phyloP scores from a whole-genome alignment of 2,329 filamentous ascomycete genomes.

The Exophiala sideris region DNA sequence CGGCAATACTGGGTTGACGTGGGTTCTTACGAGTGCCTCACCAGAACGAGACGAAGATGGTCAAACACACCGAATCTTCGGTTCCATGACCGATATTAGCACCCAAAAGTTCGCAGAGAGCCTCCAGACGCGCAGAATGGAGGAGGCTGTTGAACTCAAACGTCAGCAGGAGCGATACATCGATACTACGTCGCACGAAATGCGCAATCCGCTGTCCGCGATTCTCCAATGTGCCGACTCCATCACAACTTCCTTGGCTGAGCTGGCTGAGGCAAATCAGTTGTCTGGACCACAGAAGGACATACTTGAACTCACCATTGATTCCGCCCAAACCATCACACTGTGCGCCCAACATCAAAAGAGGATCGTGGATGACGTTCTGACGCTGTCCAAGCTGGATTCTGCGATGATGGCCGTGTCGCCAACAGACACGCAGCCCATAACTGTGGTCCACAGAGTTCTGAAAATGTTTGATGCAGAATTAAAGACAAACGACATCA shows the following conservation, averaged over 20 bases:
- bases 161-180: slow-evolving; percentile 77
- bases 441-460: slow-evolving; percentile 63
- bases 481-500: slow-evolving; percentile 65
- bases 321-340: slow-evolving; percentile 73
- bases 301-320: slow-evolving; percentile 56
- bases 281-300: slow-evolving; percentile 20
- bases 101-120: slow-evolving; percentile 82
- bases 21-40: slow-evolving; percentile 54
- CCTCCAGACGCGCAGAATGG: slow-evolving; percentile 70
- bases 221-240: slow-evolving; percentile 59
- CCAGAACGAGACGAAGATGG: slow-evolving; percentile 51
- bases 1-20: slow-evolving; percentile 51
- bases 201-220: slow-evolving; percentile 56
- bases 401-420: slow-evolving; percentile 70
- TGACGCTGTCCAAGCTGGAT: slow-evolving; percentile 73
- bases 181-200: slow-evolving; percentile 63
- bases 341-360: slow-evolving; percentile 79
- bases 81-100: slow-evolving; percentile 73
- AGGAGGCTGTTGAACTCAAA: slow-evolving; percentile 79
- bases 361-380: slow-evolving; percentile 70
- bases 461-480: slow-evolving; percentile 78
- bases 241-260: slow-evolving; percentile 47
- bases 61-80: slow-evolving; percentile 52
- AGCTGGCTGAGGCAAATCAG: slow-evolving; percentile 41
- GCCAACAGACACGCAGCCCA: slow-evolving; percentile 65